These are phyloP conservation scores for Ottelia alismoides DNA, from an alignment of 106 monocot species.

Conservation along the genomic window DNA sequence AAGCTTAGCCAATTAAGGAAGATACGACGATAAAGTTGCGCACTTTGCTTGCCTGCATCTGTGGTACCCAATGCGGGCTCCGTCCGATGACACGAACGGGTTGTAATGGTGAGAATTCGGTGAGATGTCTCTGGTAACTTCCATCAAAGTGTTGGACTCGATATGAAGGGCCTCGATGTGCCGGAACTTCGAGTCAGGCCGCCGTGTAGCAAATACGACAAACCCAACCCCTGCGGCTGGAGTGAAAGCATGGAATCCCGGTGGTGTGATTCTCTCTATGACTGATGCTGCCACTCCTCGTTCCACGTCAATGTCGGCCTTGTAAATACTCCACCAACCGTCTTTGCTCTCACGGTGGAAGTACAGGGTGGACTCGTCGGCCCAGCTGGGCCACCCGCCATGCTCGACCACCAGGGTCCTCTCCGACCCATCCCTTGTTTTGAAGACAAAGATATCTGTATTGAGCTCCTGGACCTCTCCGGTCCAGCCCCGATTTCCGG, in stretches of 20 bases:
- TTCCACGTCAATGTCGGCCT: conserved; percentile 16
- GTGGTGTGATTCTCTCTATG: conserved; percentile 45
- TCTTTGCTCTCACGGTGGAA: conserved; percentile 60
- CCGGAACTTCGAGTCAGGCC: conserved; percentile 40
- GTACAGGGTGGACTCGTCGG: conserved; percentile 44
- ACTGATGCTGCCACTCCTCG: not conserved
- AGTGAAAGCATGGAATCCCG: conserved; percentile 94
- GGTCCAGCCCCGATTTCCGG: conserved; percentile 26
- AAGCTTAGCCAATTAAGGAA: too few relatives aligned
- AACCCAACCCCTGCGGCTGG: conserved; percentile 46
- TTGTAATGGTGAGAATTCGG: conserved; percentile 71
- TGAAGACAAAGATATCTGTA: conserved; percentile 55
- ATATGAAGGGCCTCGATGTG: conserved; percentile 76
- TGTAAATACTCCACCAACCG: conserved; percentile 82
- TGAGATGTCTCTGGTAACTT: conserved; percentile 35
- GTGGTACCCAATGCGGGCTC: conserved; percentile 53
- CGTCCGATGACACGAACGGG: conserved; percentile 72
- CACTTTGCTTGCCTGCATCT: too few relatives aligned
- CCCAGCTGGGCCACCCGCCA: conserved; percentile 89
- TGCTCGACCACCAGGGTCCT: conserved; percentile 31
- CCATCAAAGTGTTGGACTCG: conserved; percentile 19
- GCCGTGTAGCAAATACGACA: conserved; percentile 69
- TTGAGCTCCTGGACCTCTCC: conserved; percentile 60
- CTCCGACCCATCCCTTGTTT: conserved; percentile 46
- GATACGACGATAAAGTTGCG: too few relatives aligned